Evolutionary conservation across 768 basidiomycete genomes (phyloP).

Genomic region (Plicaturopsis crispa): DNA sequence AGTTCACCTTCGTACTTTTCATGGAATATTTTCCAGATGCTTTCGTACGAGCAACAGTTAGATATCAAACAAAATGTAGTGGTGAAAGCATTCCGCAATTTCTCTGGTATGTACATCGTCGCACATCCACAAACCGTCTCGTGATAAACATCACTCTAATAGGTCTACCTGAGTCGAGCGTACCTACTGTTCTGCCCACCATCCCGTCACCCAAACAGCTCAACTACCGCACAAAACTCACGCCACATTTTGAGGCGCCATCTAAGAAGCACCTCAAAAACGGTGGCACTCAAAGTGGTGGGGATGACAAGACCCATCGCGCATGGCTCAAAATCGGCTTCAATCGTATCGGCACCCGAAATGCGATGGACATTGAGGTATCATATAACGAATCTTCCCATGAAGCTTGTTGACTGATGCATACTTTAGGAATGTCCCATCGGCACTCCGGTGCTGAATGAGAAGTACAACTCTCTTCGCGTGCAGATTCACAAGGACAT

Average conservation of each 20-base stretch:
- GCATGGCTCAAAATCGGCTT: constrained; percentile 86
- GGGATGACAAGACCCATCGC: constrained; percentile 25
- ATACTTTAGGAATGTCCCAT: constrained; percentile 79
- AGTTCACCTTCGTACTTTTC: not conserved
- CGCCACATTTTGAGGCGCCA: constrained; percentile 89
- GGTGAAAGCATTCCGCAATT: constrained; percentile 74
- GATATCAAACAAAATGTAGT: constrained; percentile 83
- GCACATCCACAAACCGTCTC: constrained; percentile 5
- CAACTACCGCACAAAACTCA: constrained; percentile 93
- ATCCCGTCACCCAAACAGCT: constrained; percentile 87
- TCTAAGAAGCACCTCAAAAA: constrained; percentile 29
- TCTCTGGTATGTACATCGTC: constrained; percentile 39
- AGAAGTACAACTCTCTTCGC: constrained; percentile 52
- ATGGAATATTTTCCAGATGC: constrained; percentile 44
- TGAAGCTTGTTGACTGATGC: not conserved
- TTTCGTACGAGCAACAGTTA: constrained; percentile 83
- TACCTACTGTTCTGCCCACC: constrained; percentile 68
- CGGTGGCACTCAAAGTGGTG: constrained; percentile 9
- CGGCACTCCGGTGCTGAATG: constrained; percentile 74
- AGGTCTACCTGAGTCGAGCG: constrained; percentile 46
- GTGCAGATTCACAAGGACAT: constrained; percentile 68
- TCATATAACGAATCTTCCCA: too few relatives aligned
- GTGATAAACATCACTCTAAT: not conserved
- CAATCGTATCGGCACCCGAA: constrained; percentile 66
- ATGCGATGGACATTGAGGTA: constrained; percentile 90